Percentiles rank a stretch among this genome's conserved stretches.
These are phyloP conservation scores for Acanthamoeba castellanii DNA, from an alignment of 208 protist species.

Conservation along the genomic window DNA sequence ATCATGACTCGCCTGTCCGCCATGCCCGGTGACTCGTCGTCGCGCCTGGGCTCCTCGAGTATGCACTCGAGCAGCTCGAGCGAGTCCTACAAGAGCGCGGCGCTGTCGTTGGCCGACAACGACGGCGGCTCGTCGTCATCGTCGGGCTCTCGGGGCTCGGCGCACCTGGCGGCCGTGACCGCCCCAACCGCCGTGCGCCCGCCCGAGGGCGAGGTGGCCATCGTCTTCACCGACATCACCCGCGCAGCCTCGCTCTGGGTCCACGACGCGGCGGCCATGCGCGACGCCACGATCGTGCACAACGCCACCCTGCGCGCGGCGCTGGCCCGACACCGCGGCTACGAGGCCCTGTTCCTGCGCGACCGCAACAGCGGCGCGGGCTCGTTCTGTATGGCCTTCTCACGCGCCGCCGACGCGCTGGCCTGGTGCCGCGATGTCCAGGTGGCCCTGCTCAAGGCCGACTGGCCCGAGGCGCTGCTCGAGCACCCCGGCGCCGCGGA, in stretches of 20 bases:
- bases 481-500: slow-evolving; percentile 58
- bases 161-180: not conserved
- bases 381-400: slow-evolving; percentile 67
- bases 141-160: not conserved
- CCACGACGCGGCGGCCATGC: not conserved
- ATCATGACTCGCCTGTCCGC: slow-evolving; percentile 38
- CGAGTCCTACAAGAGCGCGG: not conserved
- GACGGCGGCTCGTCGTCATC: not conserved
- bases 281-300: slow-evolving; percentile 8
- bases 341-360: slow-evolving; percentile 31
- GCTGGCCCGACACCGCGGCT: not conserved
- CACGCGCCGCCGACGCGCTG: not conserved
- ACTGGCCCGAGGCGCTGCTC: slow-evolving; percentile 42
- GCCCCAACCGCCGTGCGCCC: not conserved
- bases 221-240: slow-evolving; percentile 59
- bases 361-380: slow-evolving; percentile 49
- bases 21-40: not conserved
- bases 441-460: not conserved
- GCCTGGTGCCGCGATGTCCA: slow-evolving; percentile 15
- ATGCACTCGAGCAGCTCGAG: not conserved
- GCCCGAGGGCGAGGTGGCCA: slow-evolving; percentile 22
- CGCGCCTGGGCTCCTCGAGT: not conserved
- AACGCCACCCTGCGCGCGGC: not conserved
- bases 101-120: too few relatives aligned
- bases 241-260: slow-evolving; percentile 60